Evolutionary conservation across 2,329 filamentous ascomycete genomes (phyloP).

Genomic region (Teratosphaeria destructans): DNA sequence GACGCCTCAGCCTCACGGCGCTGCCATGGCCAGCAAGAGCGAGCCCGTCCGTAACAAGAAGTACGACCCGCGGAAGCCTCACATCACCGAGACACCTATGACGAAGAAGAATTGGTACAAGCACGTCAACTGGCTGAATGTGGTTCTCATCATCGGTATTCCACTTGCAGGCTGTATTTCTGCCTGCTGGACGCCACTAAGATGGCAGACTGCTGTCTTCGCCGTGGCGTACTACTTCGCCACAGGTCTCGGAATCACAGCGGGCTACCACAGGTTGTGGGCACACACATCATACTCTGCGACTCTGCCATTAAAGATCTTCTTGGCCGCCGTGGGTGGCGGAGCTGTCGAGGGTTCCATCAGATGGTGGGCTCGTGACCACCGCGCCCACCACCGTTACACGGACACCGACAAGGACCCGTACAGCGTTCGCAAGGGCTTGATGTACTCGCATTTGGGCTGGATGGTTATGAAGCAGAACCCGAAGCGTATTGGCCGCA

Average conservation of each 20-base stretch:
- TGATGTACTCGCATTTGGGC: constrained; percentile 73
- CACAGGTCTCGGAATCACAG: constrained; percentile 41
- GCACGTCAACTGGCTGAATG: constrained; percentile 91
- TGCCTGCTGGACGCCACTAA: constrained; percentile 68
- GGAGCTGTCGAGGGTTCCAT: constrained; percentile 79
- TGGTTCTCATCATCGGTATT: constrained; percentile 66
- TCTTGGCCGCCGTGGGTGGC: constrained; percentile 69
- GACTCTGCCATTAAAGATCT: constrained; percentile 63
- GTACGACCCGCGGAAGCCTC: constrained; percentile 60
- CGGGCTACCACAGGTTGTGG: constrained; percentile 72
- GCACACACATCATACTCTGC: constrained; percentile 78
- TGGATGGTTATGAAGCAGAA: constrained; percentile 96
- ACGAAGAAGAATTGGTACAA: constrained; percentile 79
- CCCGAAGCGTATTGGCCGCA: constrained; percentile 76
- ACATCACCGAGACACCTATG: constrained; percentile 75
- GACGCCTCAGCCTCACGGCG: constrained; percentile 33
- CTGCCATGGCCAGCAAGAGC: constrained; percentile 33
- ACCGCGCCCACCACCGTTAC: constrained; percentile 82
- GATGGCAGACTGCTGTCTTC: constrained; percentile 61
- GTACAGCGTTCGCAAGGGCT: constrained; percentile 81
- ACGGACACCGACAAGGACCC: constrained; percentile 89
- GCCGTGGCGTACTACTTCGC: constrained; percentile 73
- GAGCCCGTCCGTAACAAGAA: constrained; percentile 44
- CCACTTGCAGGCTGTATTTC: constrained; percentile 63
- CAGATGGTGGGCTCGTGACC: constrained; percentile 80